Conservation (phyloP, 2,329 filamentous ascomycete genomes). For the Tolypocladium sp. region DNA sequence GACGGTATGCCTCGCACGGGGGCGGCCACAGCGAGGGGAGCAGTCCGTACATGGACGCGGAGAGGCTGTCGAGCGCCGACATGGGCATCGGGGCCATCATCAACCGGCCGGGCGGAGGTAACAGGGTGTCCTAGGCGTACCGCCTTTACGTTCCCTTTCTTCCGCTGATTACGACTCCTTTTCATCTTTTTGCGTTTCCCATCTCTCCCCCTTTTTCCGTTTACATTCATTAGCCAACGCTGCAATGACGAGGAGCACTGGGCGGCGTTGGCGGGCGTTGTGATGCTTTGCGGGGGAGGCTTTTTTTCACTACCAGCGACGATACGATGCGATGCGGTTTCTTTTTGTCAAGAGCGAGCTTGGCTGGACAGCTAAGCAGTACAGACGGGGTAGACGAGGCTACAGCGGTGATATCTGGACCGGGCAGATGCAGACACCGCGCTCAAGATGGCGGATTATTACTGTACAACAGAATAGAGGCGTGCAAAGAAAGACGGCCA, state of each 20-base stretch:
- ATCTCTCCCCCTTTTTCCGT: neutral
- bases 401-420: neutral
- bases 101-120: constrained; percentile 33
- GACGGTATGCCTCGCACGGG: constrained; percentile 20
- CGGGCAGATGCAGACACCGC: neutral
- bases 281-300: neutral
- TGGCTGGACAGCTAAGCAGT: too few relatives aligned
- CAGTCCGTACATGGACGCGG: constrained; percentile 38
- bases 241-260: neutral
- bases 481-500: neutral
- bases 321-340: neutral
- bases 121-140: constrained; percentile 4
- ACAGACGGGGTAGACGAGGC: neutral
- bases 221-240: neutral
- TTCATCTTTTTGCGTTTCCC: neutral
- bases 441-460: neutral
- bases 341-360: neutral
- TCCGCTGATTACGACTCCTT: neutral
- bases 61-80: constrained; percentile 45
- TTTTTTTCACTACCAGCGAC: too few relatives aligned
- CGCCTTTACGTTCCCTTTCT: neutral
- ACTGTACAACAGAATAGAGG: neutral
- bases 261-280: neutral
- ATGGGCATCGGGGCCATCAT: constrained; percentile 54
- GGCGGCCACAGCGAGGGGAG: constrained; percentile 23